phyloP scores from a whole-genome alignment of 75 land plant species.

The Pinus tabuliformis region DNA sequence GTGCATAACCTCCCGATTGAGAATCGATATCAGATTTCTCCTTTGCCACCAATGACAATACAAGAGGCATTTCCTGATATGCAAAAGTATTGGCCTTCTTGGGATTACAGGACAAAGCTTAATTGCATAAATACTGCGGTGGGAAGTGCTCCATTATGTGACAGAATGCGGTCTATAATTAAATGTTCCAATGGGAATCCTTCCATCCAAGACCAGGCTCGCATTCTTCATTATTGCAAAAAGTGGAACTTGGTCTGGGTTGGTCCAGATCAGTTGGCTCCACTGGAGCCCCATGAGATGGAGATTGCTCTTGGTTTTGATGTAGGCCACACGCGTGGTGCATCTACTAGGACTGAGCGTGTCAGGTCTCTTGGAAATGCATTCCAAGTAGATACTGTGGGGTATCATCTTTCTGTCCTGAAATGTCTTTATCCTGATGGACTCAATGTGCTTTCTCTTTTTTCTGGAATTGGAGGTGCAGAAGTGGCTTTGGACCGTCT shows the following conservation, averaged over 20 bases:
- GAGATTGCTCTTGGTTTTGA: slow-evolving; percentile 51
- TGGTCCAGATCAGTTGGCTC: slow-evolving; percentile 29
- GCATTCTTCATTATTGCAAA: slow-evolving; percentile 35
- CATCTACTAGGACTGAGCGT: slow-evolving; percentile 18
- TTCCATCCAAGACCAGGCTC: slow-evolving; percentile 29
- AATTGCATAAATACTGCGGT: neutral
- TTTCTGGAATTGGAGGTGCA: slow-evolving; percentile 52
- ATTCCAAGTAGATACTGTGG: slow-evolving; percentile 36
- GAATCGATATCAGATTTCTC: slow-evolving; percentile 28
- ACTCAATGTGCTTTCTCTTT: slow-evolving; percentile 33
- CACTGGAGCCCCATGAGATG: slow-evolving; percentile 51
- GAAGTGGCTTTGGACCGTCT: neutral
- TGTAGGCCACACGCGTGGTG: slow-evolving; percentile 37
- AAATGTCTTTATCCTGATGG: slow-evolving; percentile 30
- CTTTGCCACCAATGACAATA: slow-evolving; percentile 46
- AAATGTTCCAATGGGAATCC: slow-evolving; percentile 21
- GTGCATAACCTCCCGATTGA: slow-evolving; percentile 60
- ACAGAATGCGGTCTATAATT: slow-evolving; percentile 4
- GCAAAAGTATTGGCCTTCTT: slow-evolving; percentile 47
- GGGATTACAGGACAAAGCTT: slow-evolving; percentile 52
- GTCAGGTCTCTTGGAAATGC: slow-evolving; percentile 47
- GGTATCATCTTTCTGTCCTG: slow-evolving; percentile 36
- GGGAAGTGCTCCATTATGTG: neutral
- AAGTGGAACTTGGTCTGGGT: slow-evolving; percentile 63
- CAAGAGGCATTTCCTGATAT: slow-evolving; percentile 45